phyloP scores from a whole-genome alignment of 305 asterid species.

The Solanum hybrid region DNA sequence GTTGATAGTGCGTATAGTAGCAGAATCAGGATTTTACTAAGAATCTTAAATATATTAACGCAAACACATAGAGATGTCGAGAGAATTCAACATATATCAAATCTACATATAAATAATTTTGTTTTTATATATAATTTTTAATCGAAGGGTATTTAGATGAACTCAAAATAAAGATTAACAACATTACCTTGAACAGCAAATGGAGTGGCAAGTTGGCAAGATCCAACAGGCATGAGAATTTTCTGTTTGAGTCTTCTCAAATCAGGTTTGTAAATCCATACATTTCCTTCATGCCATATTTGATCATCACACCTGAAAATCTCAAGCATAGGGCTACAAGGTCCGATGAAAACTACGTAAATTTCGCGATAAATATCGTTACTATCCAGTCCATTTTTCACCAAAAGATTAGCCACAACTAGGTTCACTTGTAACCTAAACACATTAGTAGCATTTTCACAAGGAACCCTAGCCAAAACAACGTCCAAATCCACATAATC shows the following conservation, averaged over 20 bases:
- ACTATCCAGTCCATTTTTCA: slow-evolving; percentile 28
- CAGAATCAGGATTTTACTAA: not conserved
- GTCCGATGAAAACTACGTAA: slow-evolving; percentile 40
- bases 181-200: slow-evolving; percentile 24
- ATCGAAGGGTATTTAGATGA: not conserved
- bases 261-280: slow-evolving; percentile 47
- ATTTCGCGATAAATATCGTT: slow-evolving; percentile 9
- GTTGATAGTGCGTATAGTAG: not conserved
- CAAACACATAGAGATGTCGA: not conserved
- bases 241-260: slow-evolving; percentile 36
- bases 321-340: slow-evolving; percentile 60
- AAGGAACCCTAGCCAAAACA: slow-evolving; percentile 53
- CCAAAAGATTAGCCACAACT: slow-evolving; percentile 63
- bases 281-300: slow-evolving; percentile 29
- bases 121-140: not conserved
- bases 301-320: slow-evolving; percentile 70
- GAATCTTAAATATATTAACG: not conserved
- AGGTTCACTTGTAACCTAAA: slow-evolving; percentile 65
- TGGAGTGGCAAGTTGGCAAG: slow-evolving; percentile 46
- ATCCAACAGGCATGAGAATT: slow-evolving; percentile 56
- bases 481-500: slow-evolving; percentile 38
- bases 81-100: not conserved
- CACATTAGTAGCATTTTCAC: slow-evolving; percentile 26
- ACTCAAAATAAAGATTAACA: not conserved
- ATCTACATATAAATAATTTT: not conserved